Evolutionary conservation across 768 basidiomycete species (phyloP).

Genomic region (Chalciporus chontae): DNA sequence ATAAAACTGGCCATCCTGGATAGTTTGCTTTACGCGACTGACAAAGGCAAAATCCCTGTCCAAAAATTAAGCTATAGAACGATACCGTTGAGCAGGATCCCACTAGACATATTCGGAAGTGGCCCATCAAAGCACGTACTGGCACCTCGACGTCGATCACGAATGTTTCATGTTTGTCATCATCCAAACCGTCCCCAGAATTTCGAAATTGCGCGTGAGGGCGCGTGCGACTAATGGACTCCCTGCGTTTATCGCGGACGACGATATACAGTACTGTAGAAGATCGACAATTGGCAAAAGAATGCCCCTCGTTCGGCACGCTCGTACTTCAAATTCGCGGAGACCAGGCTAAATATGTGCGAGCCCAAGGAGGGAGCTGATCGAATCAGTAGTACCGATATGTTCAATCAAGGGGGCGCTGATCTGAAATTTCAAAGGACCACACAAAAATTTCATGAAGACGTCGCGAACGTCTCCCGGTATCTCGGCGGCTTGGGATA

Average conservation of each 20-base stretch:
- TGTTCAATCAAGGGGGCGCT: conserved; percentile 4
- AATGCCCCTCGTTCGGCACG: no score
- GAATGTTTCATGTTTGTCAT: conserved; percentile 43
- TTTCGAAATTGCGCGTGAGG: conserved; percentile 6
- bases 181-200: conserved; percentile 7
- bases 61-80: conserved; percentile 26
- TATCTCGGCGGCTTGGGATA: neutral
- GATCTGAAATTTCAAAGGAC: conserved; percentile 26
- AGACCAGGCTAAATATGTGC: neutral
- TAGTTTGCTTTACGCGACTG: neutral
- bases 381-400: neutral
- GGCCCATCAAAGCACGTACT: conserved; percentile 16
- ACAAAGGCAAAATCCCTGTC: neutral
- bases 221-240: no score
- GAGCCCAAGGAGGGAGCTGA: neutral
- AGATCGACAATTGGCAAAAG: no score
- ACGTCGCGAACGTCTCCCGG: conserved; percentile 18
- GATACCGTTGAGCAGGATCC: conserved; percentile 40
- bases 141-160: conserved; percentile 37
- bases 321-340: neutral
- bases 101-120: conserved; percentile 35
- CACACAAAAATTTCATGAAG: conserved; percentile 21
- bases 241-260: no score
- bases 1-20: no score
- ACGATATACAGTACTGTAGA: no score